Conservation (phyloP, 768 basidiomycete species). For the Macrolepiota fuliginosa region DNA sequence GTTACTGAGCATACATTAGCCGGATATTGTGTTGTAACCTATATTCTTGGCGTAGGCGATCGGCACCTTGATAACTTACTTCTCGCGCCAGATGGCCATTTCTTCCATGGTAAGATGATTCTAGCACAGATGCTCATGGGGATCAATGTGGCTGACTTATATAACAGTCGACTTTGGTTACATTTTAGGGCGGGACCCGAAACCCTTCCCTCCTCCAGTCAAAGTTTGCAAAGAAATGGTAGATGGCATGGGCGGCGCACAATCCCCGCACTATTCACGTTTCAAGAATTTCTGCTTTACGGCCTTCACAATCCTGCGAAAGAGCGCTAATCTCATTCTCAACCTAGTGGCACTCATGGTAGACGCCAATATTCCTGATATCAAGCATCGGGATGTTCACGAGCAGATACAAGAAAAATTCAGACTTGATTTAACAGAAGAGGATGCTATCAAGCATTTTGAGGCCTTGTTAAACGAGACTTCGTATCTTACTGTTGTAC, state of each 20-base stretch:
- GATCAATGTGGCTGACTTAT: background rate
- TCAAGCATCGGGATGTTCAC: slow-evolving; percentile 86
- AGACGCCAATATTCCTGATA: slow-evolving; percentile 96
- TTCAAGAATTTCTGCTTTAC: slow-evolving; percentile 98
- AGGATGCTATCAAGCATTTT: slow-evolving; percentile 97
- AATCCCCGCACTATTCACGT: slow-evolving; percentile 91
- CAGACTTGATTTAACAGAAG: slow-evolving; percentile 88
- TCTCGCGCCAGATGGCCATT: slow-evolving; percentile 91
- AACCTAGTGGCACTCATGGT: slow-evolving; percentile 97
- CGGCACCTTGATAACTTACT: slow-evolving; percentile 95
- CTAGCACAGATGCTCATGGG: background rate
- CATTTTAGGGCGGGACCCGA: slow-evolving; percentile 95
- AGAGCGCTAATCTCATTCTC: slow-evolving; percentile 95
- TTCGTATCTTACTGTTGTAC: slow-evolving; percentile 87
- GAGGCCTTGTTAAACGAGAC: slow-evolving; percentile 93
- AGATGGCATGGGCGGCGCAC: slow-evolving; percentile 97
- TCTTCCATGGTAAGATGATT: slow-evolving; percentile 79
- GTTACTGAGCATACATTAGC: slow-evolving; percentile 44
- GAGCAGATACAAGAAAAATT: slow-evolving; percentile 97
- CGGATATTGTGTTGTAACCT: slow-evolving; percentile 97
- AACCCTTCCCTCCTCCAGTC: slow-evolving; percentile 95
- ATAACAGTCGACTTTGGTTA: slow-evolving; percentile 93
- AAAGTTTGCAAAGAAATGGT: slow-evolving; percentile 99
- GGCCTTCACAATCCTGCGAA: slow-evolving; percentile 94
- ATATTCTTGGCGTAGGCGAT: slow-evolving; percentile 94